Percentiles rank a stretch among this genome's conserved stretches.
Conservation (phyloP, 345 rosid genomes). For the Hibiscus trionum region DNA sequence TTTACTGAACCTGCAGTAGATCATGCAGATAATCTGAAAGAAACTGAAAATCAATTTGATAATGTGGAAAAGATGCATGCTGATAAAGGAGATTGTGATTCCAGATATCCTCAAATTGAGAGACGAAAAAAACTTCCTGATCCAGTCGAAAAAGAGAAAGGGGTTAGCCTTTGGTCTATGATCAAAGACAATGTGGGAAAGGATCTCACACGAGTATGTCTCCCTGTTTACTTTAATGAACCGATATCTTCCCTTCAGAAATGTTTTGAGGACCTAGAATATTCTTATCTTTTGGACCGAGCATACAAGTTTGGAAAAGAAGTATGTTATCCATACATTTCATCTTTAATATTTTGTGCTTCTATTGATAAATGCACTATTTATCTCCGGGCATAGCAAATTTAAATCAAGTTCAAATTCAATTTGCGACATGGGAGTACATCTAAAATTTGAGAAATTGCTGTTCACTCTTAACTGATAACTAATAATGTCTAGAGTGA, state of each 20-base stretch:
- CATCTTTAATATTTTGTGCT: not conserved
- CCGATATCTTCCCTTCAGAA: constrained; percentile 98
- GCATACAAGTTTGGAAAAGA: constrained; percentile 78
- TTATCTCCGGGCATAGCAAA: not conserved
- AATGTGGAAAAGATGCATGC: constrained; percentile 36
- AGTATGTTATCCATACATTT: constrained; percentile 34
- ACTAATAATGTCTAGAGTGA: not conserved
- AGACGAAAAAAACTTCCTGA: constrained; percentile 82
- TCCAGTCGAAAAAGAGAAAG: constrained; percentile 93
- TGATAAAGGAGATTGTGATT: constrained; percentile 20
- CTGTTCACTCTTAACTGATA: not conserved
- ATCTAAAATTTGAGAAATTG: not conserved
- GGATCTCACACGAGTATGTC: constrained; percentile 95
- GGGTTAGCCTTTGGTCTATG: constrained; percentile 98
- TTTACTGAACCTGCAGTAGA: constrained; percentile 41
- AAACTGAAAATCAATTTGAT: constrained; percentile 19
- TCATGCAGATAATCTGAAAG: constrained; percentile 20
- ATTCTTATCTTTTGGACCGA: constrained; percentile 81
- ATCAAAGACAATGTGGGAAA: constrained; percentile 98
- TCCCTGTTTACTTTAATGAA: constrained; percentile 95
- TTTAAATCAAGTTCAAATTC: not conserved
- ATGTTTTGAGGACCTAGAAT: constrained; percentile 94
- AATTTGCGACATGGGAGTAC: not conserved
- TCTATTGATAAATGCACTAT: not conserved
- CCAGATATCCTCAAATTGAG: constrained; percentile 36